phyloP scores from a whole-genome alignment of 2,329 filamentous ascomycete genomes.

The Claviceps capensis region DNA sequence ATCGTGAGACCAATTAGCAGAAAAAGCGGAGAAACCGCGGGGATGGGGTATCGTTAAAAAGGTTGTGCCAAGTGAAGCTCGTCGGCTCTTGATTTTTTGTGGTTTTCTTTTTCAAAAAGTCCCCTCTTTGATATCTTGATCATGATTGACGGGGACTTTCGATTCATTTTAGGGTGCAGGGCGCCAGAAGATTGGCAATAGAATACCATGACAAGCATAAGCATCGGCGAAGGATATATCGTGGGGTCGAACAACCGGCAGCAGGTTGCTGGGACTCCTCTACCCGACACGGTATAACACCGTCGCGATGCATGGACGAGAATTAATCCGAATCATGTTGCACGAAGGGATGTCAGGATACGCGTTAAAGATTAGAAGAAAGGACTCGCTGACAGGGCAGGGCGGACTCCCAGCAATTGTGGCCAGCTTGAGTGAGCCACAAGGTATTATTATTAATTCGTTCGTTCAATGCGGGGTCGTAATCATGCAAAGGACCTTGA shows the following conservation, averaged over 20 bases:
- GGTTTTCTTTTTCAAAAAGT: background rate
- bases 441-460: background rate
- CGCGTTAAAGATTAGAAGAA: background rate
- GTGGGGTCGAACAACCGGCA: background rate
- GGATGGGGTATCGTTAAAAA: conserved; percentile 3
- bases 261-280: background rate
- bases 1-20: background rate
- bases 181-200: background rate
- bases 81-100: too few species aligned
- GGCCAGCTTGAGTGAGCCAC: background rate
- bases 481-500: background rate
- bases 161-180: too few species aligned
- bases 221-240: background rate
- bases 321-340: background rate
- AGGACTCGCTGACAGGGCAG: background rate
- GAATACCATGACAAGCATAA: background rate
- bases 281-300: conserved; percentile 4
- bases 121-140: background rate
- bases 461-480: background rate
- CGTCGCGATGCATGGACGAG: conserved; percentile 4
- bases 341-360: background rate
- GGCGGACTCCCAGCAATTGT: too few species aligned
- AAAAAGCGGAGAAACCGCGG: background rate
- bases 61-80: background rate
- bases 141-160: background rate